These are phyloP conservation scores for Gonapodya prolifera DNA, from an alignment of 192 early-diverging fungal species.

Conservation along the genomic window DNA sequence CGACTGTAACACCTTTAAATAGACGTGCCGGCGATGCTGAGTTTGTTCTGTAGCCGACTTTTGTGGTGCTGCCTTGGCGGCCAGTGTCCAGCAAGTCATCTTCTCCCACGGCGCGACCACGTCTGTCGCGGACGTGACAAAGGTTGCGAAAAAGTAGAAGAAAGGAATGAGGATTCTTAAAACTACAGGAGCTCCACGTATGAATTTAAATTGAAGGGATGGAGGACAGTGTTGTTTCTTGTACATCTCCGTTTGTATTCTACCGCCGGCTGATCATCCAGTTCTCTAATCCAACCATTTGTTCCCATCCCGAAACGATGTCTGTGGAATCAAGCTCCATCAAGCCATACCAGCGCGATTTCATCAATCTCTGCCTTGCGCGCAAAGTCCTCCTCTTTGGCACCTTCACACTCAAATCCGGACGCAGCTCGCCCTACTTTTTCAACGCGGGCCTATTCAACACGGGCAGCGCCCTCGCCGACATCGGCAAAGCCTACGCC, in stretches of 20 bases:
- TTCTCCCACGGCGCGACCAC: not conserved
- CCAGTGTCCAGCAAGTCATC: not conserved
- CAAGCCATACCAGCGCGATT: slow-evolving; percentile 79
- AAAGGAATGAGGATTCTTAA: not conserved
- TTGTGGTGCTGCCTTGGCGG: not conserved
- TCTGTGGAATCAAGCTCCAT: slow-evolving; percentile 12
- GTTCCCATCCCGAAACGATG: too few species aligned
- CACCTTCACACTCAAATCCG: slow-evolving; percentile 85
- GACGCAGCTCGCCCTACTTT: slow-evolving; percentile 93
- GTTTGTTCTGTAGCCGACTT: not conserved
- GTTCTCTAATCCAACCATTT: too few species aligned
- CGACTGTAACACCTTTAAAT: not conserved
- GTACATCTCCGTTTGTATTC: too few species aligned
- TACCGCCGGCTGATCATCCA: too few species aligned
- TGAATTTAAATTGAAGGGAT: too few species aligned
- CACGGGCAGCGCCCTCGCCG: slow-evolving; percentile 67
- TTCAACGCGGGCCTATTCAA: slow-evolving; percentile 96
- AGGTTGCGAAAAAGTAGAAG: not conserved
- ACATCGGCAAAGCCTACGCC: slow-evolving; percentile 84
- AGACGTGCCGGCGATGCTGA: not conserved
- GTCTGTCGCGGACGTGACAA: not conserved
- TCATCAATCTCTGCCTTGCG: slow-evolving; percentile 80
- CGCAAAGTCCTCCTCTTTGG: slow-evolving; percentile 85
- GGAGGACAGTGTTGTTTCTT: too few species aligned
- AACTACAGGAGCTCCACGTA: too few species aligned